Evolutionary conservation across 768 basidiomycete species (phyloP).

Genomic region (Kwoniella mangroviensis): DNA sequence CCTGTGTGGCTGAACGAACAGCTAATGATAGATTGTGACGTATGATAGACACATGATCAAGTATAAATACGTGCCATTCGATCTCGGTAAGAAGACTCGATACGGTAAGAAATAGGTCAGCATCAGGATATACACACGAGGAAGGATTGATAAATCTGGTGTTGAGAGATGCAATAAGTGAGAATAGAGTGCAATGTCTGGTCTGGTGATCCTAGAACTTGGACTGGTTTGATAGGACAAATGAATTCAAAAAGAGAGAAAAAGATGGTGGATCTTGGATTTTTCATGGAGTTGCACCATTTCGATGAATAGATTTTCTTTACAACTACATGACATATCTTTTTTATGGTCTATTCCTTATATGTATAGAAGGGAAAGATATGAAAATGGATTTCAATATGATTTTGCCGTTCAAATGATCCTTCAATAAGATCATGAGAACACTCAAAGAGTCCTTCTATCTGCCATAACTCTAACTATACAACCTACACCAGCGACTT

Average conservation of each 20-base stretch:
- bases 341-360: slow-evolving; percentile 1
- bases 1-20: too few relatives aligned
- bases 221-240: too few relatives aligned
- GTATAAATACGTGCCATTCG: slow-evolving; percentile 95
- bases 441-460: slow-evolving; percentile 63
- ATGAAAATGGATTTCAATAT: background rate
- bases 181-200: too few relatives aligned
- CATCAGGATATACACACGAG: background rate
- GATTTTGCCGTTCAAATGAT: background rate
- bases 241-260: background rate
- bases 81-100: slow-evolving; percentile 88
- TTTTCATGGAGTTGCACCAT: background rate
- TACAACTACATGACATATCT: slow-evolving; percentile 25
- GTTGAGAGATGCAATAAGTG: too few relatives aligned
- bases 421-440: background rate
- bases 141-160: background rate
- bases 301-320: background rate
- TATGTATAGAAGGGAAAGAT: background rate
- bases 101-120: slow-evolving; percentile 65
- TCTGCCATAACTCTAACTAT: slow-evolving; percentile 87
- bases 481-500: slow-evolving; percentile 90
- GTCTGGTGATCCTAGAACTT: background rate
- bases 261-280: background rate
- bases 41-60: slow-evolving; percentile 90
- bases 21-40: too few relatives aligned